phyloP scores from a whole-genome alignment of 2,329 filamentous ascomycete species.

The Colletotrichum noveboracense region DNA sequence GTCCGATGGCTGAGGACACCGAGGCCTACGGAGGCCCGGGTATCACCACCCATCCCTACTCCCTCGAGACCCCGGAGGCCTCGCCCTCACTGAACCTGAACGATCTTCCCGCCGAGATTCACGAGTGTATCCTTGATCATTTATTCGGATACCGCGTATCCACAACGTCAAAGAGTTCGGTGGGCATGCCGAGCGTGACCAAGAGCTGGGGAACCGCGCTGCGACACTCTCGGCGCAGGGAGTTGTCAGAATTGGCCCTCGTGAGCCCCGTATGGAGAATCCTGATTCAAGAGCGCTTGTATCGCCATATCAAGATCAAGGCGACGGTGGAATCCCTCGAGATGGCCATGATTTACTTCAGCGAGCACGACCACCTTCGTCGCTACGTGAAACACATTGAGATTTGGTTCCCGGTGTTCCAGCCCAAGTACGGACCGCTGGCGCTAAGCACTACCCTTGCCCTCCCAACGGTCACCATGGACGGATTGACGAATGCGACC shows the following conservation, averaged over 20 bases:
- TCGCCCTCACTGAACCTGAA: constrained; percentile 38
- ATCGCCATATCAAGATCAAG: constrained; percentile 78
- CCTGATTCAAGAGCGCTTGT: constrained; percentile 74
- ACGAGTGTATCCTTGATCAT: constrained; percentile 74
- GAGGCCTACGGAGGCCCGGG: constrained; percentile 30
- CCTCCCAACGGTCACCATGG: constrained; percentile 58
- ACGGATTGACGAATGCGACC: constrained; percentile 60
- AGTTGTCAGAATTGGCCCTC: constrained; percentile 69
- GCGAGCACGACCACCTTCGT: constrained; percentile 61
- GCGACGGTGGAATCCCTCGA: constrained; percentile 68
- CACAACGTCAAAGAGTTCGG: constrained; percentile 60
- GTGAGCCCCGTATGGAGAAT: constrained; percentile 68
- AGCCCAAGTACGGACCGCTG: constrained; percentile 55
- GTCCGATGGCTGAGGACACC: constrained; percentile 31
- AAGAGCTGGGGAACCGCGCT: constrained; percentile 69
- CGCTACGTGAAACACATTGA: constrained; percentile 74
- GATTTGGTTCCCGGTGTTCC: constrained; percentile 79
- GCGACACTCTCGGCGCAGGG: constrained; percentile 70
- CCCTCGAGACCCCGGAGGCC: constrained; percentile 17
- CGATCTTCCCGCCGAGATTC: constrained; percentile 71
- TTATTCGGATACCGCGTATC: constrained; percentile 73
- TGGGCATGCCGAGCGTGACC: constrained; percentile 57
- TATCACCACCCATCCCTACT: constrained; percentile 26
- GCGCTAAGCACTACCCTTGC: constrained; percentile 48
- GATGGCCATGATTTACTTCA: constrained; percentile 66